Conservation (phyloP, 805 yeast species). For the Saccharomycopsis babjevae region DNA sequence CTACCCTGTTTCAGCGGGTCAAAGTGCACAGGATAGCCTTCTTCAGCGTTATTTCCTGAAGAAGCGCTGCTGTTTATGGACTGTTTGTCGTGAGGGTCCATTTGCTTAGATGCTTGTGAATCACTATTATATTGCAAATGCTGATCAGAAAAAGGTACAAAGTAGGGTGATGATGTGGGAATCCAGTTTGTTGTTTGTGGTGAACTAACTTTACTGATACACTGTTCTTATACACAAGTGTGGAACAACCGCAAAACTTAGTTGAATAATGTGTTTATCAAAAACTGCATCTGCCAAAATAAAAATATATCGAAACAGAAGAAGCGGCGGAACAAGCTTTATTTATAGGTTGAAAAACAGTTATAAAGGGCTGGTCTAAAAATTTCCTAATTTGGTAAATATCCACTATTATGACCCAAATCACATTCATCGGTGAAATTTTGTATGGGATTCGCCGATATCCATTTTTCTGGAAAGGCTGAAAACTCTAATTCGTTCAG, state of each 20-base stretch:
- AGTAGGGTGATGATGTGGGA: too few relatives aligned
- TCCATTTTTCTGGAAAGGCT: not conserved
- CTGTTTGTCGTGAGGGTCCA: not conserved
- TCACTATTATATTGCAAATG: not conserved
- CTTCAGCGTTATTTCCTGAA: not conserved
- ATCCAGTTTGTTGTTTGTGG: too few relatives aligned
- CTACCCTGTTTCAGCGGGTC: not conserved
- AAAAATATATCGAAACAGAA: not conserved
- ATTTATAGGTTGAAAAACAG: not conserved
- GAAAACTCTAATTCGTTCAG: not conserved
- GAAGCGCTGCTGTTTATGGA: not conserved
- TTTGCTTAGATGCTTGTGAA: not conserved
- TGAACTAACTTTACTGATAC: too few relatives aligned
- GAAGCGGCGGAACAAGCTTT: not conserved
- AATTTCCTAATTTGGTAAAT: not conserved
- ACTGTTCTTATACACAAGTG: too few relatives aligned
- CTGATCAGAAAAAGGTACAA: not conserved
- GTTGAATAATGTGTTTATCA: too few relatives aligned
- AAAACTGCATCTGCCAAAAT: too few relatives aligned
- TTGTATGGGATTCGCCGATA: not conserved
- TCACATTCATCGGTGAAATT: not conserved
- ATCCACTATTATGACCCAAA: not conserved
- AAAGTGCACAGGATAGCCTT: not conserved
- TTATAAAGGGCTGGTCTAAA: not conserved
- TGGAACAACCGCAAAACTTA: too few relatives aligned